Conservation (phyloP, 108 stramenopile species). For the Ochromonas danica region DNA sequence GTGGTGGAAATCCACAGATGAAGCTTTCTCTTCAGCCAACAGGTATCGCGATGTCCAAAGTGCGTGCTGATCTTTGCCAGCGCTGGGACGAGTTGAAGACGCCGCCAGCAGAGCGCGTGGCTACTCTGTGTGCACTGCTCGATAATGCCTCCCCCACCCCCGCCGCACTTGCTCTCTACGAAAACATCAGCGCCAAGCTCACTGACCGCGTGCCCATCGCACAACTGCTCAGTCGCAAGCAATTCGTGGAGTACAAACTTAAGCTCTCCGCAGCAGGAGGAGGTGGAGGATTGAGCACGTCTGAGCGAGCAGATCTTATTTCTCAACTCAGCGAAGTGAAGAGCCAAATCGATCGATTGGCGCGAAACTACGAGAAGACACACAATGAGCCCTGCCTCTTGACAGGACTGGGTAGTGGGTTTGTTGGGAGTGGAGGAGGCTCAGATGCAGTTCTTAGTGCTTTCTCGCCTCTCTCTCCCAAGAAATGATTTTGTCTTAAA, state of each 20-base stretch:
- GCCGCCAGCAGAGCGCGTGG: slow-evolving; percentile 2
- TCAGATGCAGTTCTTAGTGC: too few species aligned
- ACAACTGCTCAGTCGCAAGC: slow-evolving; percentile 4
- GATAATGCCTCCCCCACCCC: slow-evolving; percentile 10
- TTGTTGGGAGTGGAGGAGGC: too few species aligned
- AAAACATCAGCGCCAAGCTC: neutral
- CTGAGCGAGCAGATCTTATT: neutral
- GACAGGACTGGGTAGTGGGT: too few species aligned
- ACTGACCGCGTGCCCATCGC: slow-evolving; percentile 24
- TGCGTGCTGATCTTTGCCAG: neutral
- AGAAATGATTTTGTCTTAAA: too few species aligned
- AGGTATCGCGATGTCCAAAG: too few species aligned
- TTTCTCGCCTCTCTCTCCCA: too few species aligned
- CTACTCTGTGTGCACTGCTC: neutral
- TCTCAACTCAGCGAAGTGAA: neutral
- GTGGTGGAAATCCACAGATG: too few species aligned
- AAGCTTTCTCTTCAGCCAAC: too few species aligned
- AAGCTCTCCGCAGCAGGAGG: neutral
- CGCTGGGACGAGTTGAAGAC: neutral
- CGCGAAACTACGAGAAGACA: neutral
- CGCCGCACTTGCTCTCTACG: neutral
- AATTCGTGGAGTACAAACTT: slow-evolving; percentile 29
- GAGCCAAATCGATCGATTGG: neutral
- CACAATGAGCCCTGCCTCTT: too few species aligned
- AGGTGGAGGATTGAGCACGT: neutral